Conservation (phyloP, 441 rosid species). For the Daphne laureola region DNA sequence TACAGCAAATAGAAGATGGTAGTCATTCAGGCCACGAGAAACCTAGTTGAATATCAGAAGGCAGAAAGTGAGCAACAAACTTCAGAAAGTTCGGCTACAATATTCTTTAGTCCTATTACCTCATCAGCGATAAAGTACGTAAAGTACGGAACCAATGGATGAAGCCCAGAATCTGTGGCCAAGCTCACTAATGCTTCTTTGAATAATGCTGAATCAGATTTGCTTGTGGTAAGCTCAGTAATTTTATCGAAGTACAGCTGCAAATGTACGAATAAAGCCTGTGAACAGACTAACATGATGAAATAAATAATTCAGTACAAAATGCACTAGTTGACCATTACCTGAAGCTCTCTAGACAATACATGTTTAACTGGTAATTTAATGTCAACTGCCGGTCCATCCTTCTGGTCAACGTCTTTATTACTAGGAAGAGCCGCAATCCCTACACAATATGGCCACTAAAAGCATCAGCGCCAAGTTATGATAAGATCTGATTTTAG, state of each 20-base stretch:
- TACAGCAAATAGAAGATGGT: constrained; percentile 70
- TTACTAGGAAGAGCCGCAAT: constrained; percentile 59
- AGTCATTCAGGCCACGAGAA: constrained; percentile 79
- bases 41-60: constrained; percentile 47
- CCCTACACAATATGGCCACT: constrained; percentile 30
- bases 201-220: constrained; percentile 62
- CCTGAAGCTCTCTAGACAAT: constrained; percentile 89
- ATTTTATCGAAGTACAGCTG: constrained; percentile 95
- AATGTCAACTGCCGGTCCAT: constrained; percentile 63
- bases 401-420: constrained; percentile 49
- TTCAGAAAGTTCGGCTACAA: not conserved
- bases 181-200: constrained; percentile 86
- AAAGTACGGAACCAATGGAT: constrained; percentile 94
- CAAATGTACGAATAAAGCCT: constrained; percentile 17
- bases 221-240: constrained; percentile 70
- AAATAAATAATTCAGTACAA: not conserved
- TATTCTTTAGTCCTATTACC: constrained; percentile 37
- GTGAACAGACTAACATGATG: not conserved
- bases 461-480: constrained; percentile 14
- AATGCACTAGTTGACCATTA: constrained; percentile 16
- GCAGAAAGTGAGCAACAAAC: constrained; percentile 10
- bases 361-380: constrained; percentile 87
- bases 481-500: not conserved
- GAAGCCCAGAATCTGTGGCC: constrained; percentile 92
- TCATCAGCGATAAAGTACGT: constrained; percentile 84